A percentile compares a stretch with the other conserved stretches of the same genome.
These are phyloP conservation scores for Naumovozyma dairenensis DNA, from an alignment of 805 yeast species.

Conservation along the genomic window DNA sequence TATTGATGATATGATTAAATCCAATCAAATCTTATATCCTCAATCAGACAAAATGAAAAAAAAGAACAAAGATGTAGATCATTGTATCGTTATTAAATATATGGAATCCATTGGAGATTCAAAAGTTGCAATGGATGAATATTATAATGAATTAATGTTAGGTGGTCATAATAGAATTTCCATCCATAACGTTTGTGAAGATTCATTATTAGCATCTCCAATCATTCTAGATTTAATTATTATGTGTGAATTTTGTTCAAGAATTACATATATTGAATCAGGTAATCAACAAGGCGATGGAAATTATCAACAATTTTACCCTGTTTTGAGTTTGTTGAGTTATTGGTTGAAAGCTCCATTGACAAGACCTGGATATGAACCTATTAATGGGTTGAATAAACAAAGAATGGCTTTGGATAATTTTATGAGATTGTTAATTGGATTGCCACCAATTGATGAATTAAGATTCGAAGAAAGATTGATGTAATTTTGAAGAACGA, in stretches of 20 bases:
- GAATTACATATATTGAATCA: conserved; percentile 67
- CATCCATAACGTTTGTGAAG: conserved; percentile 94
- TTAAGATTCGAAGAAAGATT: conserved; percentile 87
- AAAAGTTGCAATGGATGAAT: conserved; percentile 97
- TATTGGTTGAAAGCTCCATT: conserved; percentile 97
- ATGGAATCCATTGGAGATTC: conserved; percentile 92
- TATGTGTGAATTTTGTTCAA: conserved; percentile 79
- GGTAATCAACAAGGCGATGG: conserved; percentile 23
- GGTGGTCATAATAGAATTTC: conserved; percentile 95
- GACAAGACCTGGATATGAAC: conserved; percentile 80
- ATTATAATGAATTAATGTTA: conserved; percentile 91
- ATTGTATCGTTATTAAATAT: conserved; percentile 91
- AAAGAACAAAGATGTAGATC: conserved; percentile 78
- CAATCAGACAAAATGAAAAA: conserved; percentile 44
- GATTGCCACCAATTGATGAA: conserved; percentile 83
- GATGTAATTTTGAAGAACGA: too few species aligned
- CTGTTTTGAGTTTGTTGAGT: conserved; percentile 76
- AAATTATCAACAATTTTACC: conserved; percentile 59
- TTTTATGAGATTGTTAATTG: conserved; percentile 79
- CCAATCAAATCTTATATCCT: conserved; percentile 67
- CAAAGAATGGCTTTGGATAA: conserved; percentile 90
- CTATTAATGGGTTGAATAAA: conserved; percentile 89
- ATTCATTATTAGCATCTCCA: conserved; percentile 89
- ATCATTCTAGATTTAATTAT: conserved; percentile 84
- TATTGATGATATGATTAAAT: conserved; percentile 86